Conservation (phyloP, 148 eudicot genomes). For the Rhododendron vialii region DNA sequence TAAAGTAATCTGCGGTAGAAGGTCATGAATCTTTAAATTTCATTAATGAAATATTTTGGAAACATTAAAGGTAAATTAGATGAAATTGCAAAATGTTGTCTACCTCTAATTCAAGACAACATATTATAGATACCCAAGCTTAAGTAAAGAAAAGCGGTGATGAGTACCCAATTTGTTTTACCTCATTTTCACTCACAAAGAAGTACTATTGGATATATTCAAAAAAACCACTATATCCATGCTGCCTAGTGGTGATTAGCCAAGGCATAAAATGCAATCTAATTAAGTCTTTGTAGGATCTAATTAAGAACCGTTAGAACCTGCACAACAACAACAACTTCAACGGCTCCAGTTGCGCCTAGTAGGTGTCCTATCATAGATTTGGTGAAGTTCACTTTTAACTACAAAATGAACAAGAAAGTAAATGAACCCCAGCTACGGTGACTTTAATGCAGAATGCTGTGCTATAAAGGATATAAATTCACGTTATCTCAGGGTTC, state of each 20-base stretch:
- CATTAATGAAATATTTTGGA: not conserved
- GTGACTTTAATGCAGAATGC: not conserved
- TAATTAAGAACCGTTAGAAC: conserved; percentile 19
- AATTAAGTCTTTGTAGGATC: not conserved
- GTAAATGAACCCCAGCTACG: not conserved
- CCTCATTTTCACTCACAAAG: not conserved
- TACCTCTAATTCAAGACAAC: not conserved
- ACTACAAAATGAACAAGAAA: conserved; percentile 33
- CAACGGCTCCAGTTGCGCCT: conserved; percentile 96
- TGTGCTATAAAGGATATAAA: not conserved
- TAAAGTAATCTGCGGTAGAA: not conserved
- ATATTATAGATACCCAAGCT: not conserved
- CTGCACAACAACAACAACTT: conserved; percentile 93
- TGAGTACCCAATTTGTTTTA: not conserved
- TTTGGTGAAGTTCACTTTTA: conserved; percentile 81
- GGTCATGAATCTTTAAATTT: not conserved
- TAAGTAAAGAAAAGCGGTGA: not conserved
- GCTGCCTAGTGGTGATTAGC: not conserved
- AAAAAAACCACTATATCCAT: not conserved
- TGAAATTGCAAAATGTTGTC: not conserved
- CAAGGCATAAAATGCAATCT: not conserved
- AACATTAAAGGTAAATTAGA: not conserved
- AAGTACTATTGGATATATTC: not conserved
- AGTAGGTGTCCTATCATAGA: conserved; percentile 96
- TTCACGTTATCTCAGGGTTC: conserved; percentile 59